Conservation (phyloP, 768 basidiomycete species). For the Lactarius deliciosus region DNA sequence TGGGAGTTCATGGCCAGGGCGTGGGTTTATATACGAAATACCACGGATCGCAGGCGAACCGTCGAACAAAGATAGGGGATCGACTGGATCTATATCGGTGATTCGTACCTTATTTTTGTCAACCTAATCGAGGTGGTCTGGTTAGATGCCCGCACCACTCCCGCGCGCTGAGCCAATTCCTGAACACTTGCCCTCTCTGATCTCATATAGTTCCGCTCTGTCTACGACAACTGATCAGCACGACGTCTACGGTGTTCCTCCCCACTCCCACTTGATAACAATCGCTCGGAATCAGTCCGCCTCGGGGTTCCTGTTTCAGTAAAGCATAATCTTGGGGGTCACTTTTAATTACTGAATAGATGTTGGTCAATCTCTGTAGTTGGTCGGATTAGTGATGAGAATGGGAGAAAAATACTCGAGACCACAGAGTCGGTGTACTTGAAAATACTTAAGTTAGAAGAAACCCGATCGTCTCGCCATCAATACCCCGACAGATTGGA, state of each 20-base stretch:
- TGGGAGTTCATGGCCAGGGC: neutral
- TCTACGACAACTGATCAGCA: neutral
- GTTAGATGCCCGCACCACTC: neutral
- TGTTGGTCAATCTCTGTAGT: neutral
- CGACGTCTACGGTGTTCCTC: neutral
- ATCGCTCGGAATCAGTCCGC: neutral
- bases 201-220: neutral
- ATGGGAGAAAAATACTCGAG: neutral
- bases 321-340: neutral
- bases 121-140: neutral
- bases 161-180: neutral
- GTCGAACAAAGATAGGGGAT: neutral
- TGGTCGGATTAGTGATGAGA: neutral
- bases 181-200: neutral
- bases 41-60: neutral
- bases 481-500: neutral
- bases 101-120: neutral
- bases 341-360: neutral
- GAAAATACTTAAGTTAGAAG: neutral
- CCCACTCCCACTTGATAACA: neutral
- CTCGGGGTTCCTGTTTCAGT: neutral
- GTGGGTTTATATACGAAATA: neutral
- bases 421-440: no score
- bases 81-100: neutral
- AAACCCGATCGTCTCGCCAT: neutral